Evolutionary conservation across 2,329 filamentous ascomycete genomes (phyloP).

Genomic region (Fusarium transvaalense): DNA sequence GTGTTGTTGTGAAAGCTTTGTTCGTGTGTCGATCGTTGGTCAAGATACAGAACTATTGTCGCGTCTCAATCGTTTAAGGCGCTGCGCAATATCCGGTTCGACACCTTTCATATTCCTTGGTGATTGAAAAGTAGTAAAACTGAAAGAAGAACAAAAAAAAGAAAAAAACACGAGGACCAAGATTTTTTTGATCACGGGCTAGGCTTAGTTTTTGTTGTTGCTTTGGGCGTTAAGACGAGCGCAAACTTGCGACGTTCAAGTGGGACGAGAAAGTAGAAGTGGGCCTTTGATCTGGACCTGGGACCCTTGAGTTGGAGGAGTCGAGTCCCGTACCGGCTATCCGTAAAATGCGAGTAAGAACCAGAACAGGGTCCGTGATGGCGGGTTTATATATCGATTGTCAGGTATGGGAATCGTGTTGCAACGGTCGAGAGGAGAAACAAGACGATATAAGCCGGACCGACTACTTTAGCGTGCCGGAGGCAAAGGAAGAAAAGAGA

Average conservation of each 20-base stretch:
- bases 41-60: slow-evolving; percentile 46
- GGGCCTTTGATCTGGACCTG: slow-evolving; percentile 45
- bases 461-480: slow-evolving; percentile 35
- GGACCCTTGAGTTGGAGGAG: slow-evolving; percentile 31
- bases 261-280: slow-evolving; percentile 43
- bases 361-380: slow-evolving; percentile 16
- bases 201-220: slow-evolving; percentile 36
- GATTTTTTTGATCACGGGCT: slow-evolving; percentile 29
- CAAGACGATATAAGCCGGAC: slow-evolving; percentile 32
- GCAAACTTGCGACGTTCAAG: slow-evolving; percentile 43
- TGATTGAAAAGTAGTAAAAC: slow-evolving; percentile 29
- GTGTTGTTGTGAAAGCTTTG: not conserved
- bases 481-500: slow-evolving; percentile 8
- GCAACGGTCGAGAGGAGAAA: slow-evolving; percentile 33
- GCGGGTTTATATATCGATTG: slow-evolving; percentile 23
- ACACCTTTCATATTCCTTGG: slow-evolving; percentile 49
- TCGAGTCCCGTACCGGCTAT: slow-evolving; percentile 5
- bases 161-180: too few species aligned
- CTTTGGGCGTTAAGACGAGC: slow-evolving; percentile 36
- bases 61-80: slow-evolving; percentile 47
- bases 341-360: not conserved
- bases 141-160: slow-evolving; percentile 6
- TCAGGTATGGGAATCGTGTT: slow-evolving; percentile 11
- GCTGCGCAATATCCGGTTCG: slow-evolving; percentile 42
- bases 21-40: slow-evolving; percentile 17